Conservation (phyloP, 2,329 filamentous ascomycete genomes). For the Rhinocladiella similis region DNA sequence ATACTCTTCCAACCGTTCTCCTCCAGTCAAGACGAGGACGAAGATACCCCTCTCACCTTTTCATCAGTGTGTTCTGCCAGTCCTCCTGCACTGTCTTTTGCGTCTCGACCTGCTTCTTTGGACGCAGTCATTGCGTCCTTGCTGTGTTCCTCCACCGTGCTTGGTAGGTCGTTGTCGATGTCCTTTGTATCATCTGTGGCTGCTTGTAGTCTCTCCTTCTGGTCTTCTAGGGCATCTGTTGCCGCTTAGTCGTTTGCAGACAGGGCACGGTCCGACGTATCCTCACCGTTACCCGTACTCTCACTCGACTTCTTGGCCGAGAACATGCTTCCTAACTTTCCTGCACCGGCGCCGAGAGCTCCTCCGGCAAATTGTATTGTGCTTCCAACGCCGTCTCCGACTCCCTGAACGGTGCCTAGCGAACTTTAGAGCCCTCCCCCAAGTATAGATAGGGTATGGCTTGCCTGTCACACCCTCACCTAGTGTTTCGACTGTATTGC, state of each 20-base stretch:
- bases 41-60: slow-evolving; percentile 20
- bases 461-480: slow-evolving; percentile 18
- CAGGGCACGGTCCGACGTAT: too few relatives aligned
- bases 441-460: too few relatives aligned
- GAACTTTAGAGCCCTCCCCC: too few relatives aligned
- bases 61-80: slow-evolving; percentile 12
- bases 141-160: slow-evolving; percentile 14
- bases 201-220: slow-evolving; percentile 13
- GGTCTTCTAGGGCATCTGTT: slow-evolving; percentile 11
- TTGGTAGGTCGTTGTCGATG: slow-evolving; percentile 11
- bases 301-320: slow-evolving; percentile 11
- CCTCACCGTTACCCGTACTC: slow-evolving; percentile 14
- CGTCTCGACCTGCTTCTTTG: slow-evolving; percentile 8
- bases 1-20: neutral
- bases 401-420: slow-evolving; percentile 19
- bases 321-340: slow-evolving; percentile 22
- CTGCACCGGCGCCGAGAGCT: slow-evolving; percentile 23
- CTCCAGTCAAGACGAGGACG: slow-evolving; percentile 12
- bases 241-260: neutral
- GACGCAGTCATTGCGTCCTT: slow-evolving; percentile 13
- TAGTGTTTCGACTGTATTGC: slow-evolving; percentile 25
- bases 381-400: slow-evolving; percentile 24
- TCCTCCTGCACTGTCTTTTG: slow-evolving; percentile 5
- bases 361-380: slow-evolving; percentile 26
- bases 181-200: slow-evolving; percentile 15